Evolutionary conservation across 2,329 filamentous ascomycete genomes (phyloP).

Genomic region (Ceratocystis variospora): DNA sequence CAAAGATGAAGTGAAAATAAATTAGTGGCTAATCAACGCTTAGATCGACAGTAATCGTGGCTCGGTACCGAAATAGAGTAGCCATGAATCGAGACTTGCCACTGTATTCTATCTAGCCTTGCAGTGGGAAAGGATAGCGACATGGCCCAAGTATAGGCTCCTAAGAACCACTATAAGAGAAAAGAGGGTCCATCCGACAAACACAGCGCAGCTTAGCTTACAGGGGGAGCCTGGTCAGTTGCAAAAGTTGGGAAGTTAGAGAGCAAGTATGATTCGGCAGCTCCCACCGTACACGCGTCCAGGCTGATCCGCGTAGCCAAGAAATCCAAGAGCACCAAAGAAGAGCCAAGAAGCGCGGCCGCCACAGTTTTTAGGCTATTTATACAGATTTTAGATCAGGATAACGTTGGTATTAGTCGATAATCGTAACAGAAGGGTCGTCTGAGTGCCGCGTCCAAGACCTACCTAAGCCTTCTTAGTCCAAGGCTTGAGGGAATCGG

Average conservation of each 20-base stretch:
- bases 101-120: background rate
- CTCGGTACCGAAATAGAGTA: constrained; percentile 4
- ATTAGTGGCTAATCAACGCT: background rate
- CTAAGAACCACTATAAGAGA: background rate
- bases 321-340: background rate
- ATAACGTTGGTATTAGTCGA: background rate
- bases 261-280: background rate
- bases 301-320: constrained; percentile 3
- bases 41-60: background rate
- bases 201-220: background rate
- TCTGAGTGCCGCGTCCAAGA: background rate
- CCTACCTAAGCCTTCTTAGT: background rate
- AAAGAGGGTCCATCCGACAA: constrained; percentile 2
- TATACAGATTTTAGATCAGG: background rate
- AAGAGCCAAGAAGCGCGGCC: background rate
- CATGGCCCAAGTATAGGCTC: constrained; percentile 4
- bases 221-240: background rate
- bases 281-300: background rate
- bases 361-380: background rate
- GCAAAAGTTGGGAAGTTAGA: background rate
- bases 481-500: background rate
- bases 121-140: background rate
- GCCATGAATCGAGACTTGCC: background rate
- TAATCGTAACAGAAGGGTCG: background rate
- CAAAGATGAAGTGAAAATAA: too few relatives aligned